phyloP scores from a whole-genome alignment of 768 basidiomycete genomes.

The Podaxis sp. region DNA sequence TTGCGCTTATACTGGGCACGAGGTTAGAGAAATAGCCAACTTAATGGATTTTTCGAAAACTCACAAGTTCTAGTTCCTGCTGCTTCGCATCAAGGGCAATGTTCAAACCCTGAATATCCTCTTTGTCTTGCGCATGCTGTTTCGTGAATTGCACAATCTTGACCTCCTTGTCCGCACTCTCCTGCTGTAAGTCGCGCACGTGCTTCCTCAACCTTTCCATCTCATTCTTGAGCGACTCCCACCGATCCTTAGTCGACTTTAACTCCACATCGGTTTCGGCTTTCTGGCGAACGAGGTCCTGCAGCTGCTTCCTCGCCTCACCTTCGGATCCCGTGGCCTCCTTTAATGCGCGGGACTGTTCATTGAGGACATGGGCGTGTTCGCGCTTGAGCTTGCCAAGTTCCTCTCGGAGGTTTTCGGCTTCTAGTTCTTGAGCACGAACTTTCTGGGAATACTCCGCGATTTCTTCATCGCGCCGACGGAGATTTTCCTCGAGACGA shows the following conservation, averaged over 20 bases:
- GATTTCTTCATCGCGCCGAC: constrained; percentile 56
- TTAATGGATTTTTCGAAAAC: constrained; percentile 23
- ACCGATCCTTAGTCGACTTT: constrained; percentile 46
- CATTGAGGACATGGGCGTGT: constrained; percentile 46
- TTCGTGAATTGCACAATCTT: constrained; percentile 73
- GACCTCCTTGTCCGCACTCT: constrained; percentile 83
- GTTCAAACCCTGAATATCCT: constrained; percentile 81
- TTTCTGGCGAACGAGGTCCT: constrained; percentile 49
- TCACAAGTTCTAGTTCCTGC: constrained; percentile 86
- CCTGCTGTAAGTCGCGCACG: constrained; percentile 70
- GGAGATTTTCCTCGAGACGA: constrained; percentile 58
- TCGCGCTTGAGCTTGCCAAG: constrained; percentile 54
- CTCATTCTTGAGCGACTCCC: constrained; percentile 52
- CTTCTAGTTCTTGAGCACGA: constrained; percentile 47
- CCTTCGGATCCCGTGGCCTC: constrained; percentile 47
- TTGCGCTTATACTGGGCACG: constrained; percentile 59
- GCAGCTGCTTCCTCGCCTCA: constrained; percentile 45
- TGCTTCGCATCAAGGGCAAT: constrained; percentile 94
- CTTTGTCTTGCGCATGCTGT: constrained; percentile 62
- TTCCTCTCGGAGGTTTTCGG: constrained; percentile 53
- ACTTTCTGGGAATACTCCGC: constrained; percentile 45
- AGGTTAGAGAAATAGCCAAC: neutral
- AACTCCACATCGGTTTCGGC: constrained; percentile 55
- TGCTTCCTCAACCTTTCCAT: constrained; percentile 58
- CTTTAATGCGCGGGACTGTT: constrained; percentile 44